Evolutionary conservation across 2,329 filamentous ascomycete genomes (phyloP), one percentile per base, ranked within the genome.

Genomic region (Colletotrichum somersetense): DNA sequence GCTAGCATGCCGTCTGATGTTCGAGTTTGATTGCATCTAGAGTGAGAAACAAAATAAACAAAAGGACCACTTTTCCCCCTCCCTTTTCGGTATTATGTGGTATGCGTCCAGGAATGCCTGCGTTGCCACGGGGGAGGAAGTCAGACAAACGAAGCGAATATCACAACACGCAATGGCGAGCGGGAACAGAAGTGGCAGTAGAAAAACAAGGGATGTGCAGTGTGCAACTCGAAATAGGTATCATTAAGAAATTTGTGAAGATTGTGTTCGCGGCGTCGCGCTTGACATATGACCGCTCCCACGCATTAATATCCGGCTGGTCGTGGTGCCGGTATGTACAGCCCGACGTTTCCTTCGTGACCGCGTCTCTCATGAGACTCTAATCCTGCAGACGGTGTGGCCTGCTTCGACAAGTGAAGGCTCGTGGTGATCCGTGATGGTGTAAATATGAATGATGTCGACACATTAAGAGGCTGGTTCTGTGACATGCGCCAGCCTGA

Each of bases 361-460:
- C 53, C 53, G 26, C 38, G 66, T 69, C 66, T 69, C 66, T 69
- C 66, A 53, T 56, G 66, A 72, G 59, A 72, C 66, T 64, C 66
- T 38, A 55, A 35, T 56, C n/a, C 59, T 30, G 46, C 40, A 50
- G 53, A 59, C 66, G 26, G 23, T 55, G 33, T 55, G 33, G 48
- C 46, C 38, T 23, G 46, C 26, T 38, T 72, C 57, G 65, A 72
- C 55, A 65, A 64, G 61, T 48, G 38, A 35, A 58, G 23, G 40
- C 56, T 38, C 53, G 26, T 42, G 6, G 46, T 65, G 66, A 44
- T 56, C 38, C 55, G 66, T 26, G 11, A 44, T 20, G n/a, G 44
- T 55, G 53, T 59, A 23, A 40, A 64, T 23, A 40, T 44, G 35
- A 26, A 38, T 26, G 35, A 18, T 61, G 40, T 55, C 65, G 58